Percentiles rank a stretch among this genome's conserved stretches.
Evolutionary conservation across 805 yeast species (phyloP).

Genomic region (Hanseniaspora lindneri): DNA sequence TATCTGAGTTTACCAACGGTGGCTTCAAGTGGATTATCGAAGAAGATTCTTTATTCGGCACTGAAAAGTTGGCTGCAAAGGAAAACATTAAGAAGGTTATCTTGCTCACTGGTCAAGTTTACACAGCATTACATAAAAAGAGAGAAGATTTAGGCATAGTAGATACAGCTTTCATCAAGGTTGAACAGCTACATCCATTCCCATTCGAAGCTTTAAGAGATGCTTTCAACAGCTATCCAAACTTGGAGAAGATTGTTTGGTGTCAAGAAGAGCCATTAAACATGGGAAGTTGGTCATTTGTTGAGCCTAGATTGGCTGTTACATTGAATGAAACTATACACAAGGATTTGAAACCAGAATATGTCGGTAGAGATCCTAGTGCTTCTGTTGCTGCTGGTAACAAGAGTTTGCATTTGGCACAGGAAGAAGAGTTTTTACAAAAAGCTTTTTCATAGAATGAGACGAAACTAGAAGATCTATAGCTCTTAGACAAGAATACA

Average conservation of each 20-base stretch:
- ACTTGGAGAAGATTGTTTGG: constrained; percentile 80
- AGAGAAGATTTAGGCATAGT: constrained; percentile 67
- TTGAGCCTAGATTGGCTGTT: constrained; percentile 71
- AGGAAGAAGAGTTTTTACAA: constrained; percentile 75
- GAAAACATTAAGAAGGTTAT: constrained; percentile 81
- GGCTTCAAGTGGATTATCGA: constrained; percentile 94
- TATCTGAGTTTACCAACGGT: constrained; percentile 78
- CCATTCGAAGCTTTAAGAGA: constrained; percentile 91
- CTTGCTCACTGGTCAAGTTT: constrained; percentile 85
- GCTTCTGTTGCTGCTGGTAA: constrained; percentile 98
- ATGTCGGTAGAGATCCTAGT: constrained; percentile 95
- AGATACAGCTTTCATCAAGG: constrained; percentile 73
- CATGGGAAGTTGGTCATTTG: constrained; percentile 82
- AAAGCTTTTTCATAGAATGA: constrained; percentile 45
- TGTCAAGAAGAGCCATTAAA: constrained; percentile 98
- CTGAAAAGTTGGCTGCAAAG: constrained; percentile 47
- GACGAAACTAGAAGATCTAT: not conserved
- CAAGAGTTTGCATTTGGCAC: constrained; percentile 73
- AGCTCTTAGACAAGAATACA: too few relatives aligned
- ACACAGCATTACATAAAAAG: constrained; percentile 79
- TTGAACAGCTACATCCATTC: constrained; percentile 98
- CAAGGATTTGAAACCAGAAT: constrained; percentile 51
- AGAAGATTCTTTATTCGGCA: constrained; percentile 72
- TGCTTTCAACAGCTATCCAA: constrained; percentile 65
- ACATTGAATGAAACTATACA: constrained; percentile 64